These are phyloP conservation scores for Plasmodium adleri DNA, from an alignment of 169 alveolate genomes.

Conservation along the genomic window DNA sequence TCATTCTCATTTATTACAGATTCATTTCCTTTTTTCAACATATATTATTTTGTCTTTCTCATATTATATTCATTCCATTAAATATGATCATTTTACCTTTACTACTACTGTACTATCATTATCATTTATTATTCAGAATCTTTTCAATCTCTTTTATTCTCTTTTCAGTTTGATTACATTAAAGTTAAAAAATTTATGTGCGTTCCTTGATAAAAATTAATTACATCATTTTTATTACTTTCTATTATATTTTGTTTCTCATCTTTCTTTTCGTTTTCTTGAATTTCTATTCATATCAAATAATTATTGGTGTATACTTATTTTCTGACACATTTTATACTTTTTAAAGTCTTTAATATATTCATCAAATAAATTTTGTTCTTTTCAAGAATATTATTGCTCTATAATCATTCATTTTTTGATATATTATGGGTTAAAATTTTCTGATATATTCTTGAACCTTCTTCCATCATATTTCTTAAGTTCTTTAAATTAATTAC, in stretches of 20 bases:
- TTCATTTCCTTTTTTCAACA: too few species aligned
- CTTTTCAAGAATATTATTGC: not conserved
- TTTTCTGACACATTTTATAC: not conserved
- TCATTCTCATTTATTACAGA: too few species aligned
- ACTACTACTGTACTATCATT: too few species aligned
- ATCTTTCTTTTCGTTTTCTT: too few species aligned
- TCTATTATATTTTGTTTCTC: not conserved
- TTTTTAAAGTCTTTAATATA: conserved; percentile 12
- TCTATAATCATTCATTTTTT: not conserved
- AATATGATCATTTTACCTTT: too few species aligned
- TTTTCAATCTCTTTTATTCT: conserved; percentile 28
- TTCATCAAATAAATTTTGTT: conserved; percentile 15
- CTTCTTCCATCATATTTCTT: not conserved
- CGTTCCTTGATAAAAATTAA: conserved; percentile 21
- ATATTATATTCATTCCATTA: too few species aligned
- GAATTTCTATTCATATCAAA: not conserved
- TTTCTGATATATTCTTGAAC: not conserved
- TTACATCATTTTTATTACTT: conserved; percentile 7
- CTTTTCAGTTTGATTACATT: conserved; percentile 32
- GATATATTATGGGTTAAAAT: not conserved
- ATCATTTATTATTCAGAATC: conserved; percentile 11
- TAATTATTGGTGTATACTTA: conserved; percentile 9
- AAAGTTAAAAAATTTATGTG: conserved; percentile 7
- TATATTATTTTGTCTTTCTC: too few species aligned
- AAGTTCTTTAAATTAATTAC: conserved; percentile 35